These are phyloP conservation scores for Pholiota conissans DNA, from an alignment of 768 basidiomycete species.

Conservation along the genomic window DNA sequence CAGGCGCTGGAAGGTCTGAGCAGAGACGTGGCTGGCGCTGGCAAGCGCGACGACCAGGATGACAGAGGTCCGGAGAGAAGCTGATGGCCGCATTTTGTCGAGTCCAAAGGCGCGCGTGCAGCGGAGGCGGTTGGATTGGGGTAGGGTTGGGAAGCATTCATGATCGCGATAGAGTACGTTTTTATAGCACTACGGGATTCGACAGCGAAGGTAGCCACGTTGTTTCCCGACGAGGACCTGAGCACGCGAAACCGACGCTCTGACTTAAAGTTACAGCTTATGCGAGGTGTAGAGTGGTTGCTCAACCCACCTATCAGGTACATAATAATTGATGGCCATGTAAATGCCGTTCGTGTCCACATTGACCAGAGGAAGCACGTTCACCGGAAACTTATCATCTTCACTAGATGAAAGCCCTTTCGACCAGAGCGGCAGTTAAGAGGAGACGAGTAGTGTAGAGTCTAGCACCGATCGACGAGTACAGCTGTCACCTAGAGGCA, in stretches of 20 bases:
- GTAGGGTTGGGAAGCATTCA: not conserved
- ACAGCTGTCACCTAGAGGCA: too few species aligned
- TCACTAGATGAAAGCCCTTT: not conserved
- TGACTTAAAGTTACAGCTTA: not conserved
- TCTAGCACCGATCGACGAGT: too few species aligned
- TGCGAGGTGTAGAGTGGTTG: not conserved
- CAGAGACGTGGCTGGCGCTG: constrained; percentile 21
- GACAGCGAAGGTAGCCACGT: not conserved
- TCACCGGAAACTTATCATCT: not conserved
- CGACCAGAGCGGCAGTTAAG: too few species aligned
- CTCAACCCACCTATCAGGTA: not conserved
- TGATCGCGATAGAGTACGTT: not conserved
- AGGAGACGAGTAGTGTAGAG: too few species aligned
- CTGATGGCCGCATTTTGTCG: not conserved
- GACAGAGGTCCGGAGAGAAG: constrained; percentile 5
- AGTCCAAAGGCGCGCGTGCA: not conserved
- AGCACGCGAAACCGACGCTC: not conserved
- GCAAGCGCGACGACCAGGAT: constrained; percentile 21
- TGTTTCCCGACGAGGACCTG: not conserved
- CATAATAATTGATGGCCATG: not conserved
- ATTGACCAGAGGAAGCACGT: not conserved
- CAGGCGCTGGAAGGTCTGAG: constrained; percentile 40
- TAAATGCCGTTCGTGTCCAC: not conserved
- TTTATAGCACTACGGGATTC: not conserved
- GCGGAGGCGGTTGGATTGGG: not conserved